Evolutionary conservation across 179 eudicot genomes (phyloP), one percentile per base, ranked within the genome.

Genomic region (Carnegiea gigantea): DNA sequence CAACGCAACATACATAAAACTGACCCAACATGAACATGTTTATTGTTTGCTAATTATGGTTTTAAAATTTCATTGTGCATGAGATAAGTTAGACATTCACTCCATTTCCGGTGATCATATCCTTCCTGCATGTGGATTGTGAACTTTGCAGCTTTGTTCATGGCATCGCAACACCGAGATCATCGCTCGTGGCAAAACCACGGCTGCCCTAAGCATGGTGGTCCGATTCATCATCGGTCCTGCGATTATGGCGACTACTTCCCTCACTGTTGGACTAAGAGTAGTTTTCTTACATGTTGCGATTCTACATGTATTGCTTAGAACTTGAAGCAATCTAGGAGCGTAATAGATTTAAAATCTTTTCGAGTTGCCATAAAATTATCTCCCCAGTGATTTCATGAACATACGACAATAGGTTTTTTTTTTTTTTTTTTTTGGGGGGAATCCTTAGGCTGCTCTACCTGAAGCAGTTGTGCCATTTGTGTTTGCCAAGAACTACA

Each of bases 391-490:
- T 28, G 30, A 28, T 28, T 28, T 28, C 30, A 0, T 28, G 30
- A 28, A 28, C 30, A 28, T 28, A 28, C 30, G 30, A 28, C 30
- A 28, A 28, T 28, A 0, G 30, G 0, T 28, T 28, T 0, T 28
- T 28, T 28, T 0, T 28, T 28, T 28, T 28, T 28, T 28, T 28
- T 28, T 28, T 33, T 57, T 30, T 11, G 26, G 44, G 3, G n/a
- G 59, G 36, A 40, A n/a, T 40, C 15, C 21, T 68, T 82, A 94
- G 98, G 95, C 97, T 13, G 90, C 94, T 70, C 91, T 93, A 20
- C 98, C 97, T 1, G 94, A 93, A 82, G 97, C 95, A 77, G 90
- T 94, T 49, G 91, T 92, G 24, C 93, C 98, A 0, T 94, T 86
- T 23, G 86, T 86, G 9, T 86, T 86, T 43, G 86, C 87, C 65